Evolutionary conservation across 1,139 yeast species (phyloP).

Genomic region (Entelexis paramagnoliae): DNA sequence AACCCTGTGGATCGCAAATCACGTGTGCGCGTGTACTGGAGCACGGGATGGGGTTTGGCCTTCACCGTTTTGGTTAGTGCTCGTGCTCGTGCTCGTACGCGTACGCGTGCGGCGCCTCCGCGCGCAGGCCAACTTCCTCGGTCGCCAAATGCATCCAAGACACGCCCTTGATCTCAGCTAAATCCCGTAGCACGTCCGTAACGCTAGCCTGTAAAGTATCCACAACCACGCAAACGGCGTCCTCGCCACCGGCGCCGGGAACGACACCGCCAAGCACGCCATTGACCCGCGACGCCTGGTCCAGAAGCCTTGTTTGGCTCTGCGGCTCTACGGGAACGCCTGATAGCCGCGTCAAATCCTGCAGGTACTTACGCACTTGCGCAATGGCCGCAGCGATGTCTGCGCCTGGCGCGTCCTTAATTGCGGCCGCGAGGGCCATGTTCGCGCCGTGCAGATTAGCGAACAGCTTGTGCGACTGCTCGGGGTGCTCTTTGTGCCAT

Average conservation of each 20-base stretch:
- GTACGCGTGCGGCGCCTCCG: constrained; percentile 4
- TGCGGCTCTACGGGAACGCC: constrained; percentile 86
- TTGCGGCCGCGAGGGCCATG: constrained; percentile 42
- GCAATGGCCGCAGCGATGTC: constrained; percentile 13
- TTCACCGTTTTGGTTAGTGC: too few species aligned
- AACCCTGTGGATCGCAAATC: not conserved
- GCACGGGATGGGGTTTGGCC: too few species aligned
- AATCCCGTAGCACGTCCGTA: not conserved
- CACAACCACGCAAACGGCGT: constrained; percentile 71
- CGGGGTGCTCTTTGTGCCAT: constrained; percentile 55
- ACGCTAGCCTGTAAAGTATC: constrained; percentile 23
- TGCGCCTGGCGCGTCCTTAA: constrained; percentile 27
- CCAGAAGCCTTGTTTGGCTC: constrained; percentile 61
- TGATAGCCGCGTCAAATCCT: constrained; percentile 46
- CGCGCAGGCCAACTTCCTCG: constrained; percentile 29
- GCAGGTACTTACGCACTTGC: constrained; percentile 23
- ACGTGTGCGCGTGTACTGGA: not conserved
- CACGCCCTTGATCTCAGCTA: constrained; percentile 13
- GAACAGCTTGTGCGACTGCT: constrained; percentile 46
- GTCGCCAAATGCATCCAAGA: constrained; percentile 32
- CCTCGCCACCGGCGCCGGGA: constrained; percentile 98
- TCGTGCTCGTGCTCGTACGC: too few species aligned
- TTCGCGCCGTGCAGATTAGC: constrained; percentile 49
- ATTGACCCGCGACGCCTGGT: constrained; percentile 43
- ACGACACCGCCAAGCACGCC: constrained; percentile 93